Evolutionary conservation across 208 protist species (phyloP).

Genomic region (Blastocrithidia nonstop): DNA sequence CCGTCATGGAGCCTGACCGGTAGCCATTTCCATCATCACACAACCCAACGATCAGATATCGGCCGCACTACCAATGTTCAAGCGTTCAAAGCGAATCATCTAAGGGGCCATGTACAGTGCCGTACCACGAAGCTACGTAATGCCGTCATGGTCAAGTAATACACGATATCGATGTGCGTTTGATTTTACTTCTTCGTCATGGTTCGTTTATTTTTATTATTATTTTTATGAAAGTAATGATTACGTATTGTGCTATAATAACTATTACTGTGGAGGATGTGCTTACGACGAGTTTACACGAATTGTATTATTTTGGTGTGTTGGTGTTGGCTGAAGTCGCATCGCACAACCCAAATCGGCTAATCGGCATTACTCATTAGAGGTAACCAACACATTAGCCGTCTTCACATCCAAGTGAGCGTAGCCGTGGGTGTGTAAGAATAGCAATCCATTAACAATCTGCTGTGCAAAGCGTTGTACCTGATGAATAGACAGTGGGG

Average conservation of each 20-base stretch:
- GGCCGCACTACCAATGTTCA: slow-evolving; percentile 31
- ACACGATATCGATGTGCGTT: too few species aligned
- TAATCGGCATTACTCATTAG: slow-evolving; percentile 59
- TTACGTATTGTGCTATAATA: too few species aligned
- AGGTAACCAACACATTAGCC: slow-evolving; percentile 74
- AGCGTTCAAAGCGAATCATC: slow-evolving; percentile 57
- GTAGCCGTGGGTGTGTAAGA: slow-evolving; percentile 70
- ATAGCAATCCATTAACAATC: slow-evolving; percentile 55
- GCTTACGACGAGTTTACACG: slow-evolving; percentile 28
- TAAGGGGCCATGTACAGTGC: slow-evolving; percentile 78
- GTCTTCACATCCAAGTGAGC: slow-evolving; percentile 87
- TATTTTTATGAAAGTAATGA: too few species aligned
- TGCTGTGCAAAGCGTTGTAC: slow-evolving; percentile 50
- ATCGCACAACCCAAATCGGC: slow-evolving; percentile 87
- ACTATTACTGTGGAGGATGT: too few species aligned
- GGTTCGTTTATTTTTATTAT: too few species aligned
- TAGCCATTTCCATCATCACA: slow-evolving; percentile 69
- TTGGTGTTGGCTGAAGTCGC: slow-evolving; percentile 22
- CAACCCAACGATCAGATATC: slow-evolving; percentile 81
- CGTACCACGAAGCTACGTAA: slow-evolving; percentile 72
- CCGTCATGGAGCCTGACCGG: slow-evolving; percentile 53
- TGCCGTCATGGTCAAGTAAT: too few species aligned
- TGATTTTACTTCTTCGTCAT: too few species aligned
- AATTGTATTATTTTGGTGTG: slow-evolving; percentile 12
- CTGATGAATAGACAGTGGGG: slow-evolving; percentile 37